phyloP scores from a whole-genome alignment of 305 asterid genomes.

The Euphrasia arctica region DNA sequence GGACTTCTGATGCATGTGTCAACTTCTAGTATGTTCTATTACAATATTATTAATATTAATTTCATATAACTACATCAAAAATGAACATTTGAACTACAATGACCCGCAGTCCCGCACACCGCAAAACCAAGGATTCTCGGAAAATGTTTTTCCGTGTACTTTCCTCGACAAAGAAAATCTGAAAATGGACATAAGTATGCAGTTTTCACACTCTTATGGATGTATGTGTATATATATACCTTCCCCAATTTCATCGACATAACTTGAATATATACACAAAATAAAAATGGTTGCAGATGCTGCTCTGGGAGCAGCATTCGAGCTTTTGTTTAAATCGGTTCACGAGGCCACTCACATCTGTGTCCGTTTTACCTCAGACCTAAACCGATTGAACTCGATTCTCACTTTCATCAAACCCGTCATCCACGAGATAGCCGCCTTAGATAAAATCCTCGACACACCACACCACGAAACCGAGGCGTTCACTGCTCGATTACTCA shows the following conservation, averaged over 20 bases:
- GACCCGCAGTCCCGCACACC: not conserved
- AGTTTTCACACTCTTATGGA: too few species aligned
- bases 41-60: too few species aligned
- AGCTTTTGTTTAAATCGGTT: not conserved
- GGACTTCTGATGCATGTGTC: too few species aligned
- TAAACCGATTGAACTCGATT: not conserved
- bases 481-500: not conserved
- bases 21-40: too few species aligned
- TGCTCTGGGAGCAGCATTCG: not conserved
- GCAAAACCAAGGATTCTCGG: too few species aligned
- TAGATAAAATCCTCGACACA: not conserved
- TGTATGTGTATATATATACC: too few species aligned
- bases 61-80: too few species aligned
- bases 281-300: not conserved
- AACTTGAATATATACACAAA: too few species aligned
- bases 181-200: not conserved
- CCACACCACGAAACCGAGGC: not conserved
- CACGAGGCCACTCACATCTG: not conserved
- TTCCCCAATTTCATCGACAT: not conserved
- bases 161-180: too few species aligned
- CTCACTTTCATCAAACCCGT: not conserved
- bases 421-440: not conserved
- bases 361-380: not conserved
- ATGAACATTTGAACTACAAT: not conserved
- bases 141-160: too few species aligned